Evolutionary conservation across 164 flowering plant species (phyloP).

Genomic region (Magnolia changhungtana): DNA sequence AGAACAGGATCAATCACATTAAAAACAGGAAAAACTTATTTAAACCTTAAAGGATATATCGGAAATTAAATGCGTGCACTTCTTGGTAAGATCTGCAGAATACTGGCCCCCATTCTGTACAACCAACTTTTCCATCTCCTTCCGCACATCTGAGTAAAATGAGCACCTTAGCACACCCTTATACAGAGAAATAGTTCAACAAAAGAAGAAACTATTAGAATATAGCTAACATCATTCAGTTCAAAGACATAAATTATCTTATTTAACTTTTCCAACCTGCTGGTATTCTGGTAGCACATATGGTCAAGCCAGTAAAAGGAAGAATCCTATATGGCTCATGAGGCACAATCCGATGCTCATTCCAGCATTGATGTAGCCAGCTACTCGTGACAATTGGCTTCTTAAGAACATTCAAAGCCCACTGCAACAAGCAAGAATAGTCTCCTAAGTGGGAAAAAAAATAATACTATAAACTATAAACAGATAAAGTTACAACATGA

Average conservation of each 20-base stretch:
- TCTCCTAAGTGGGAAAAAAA: background rate
- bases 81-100: slow-evolving; percentile 79
- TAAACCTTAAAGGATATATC: slow-evolving; percentile 72
- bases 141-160: slow-evolving; percentile 65
- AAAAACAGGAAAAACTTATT: background rate
- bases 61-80: slow-evolving; percentile 83
- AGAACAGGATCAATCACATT: background rate
- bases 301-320: slow-evolving; percentile 83
- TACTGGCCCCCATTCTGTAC: slow-evolving; percentile 84
- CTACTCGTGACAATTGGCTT: slow-evolving; percentile 70
- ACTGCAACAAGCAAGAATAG: slow-evolving; percentile 41
- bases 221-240: slow-evolving; percentile 2
- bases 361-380: slow-evolving; percentile 92
- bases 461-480: background rate
- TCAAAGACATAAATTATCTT: background rate
- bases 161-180: slow-evolving; percentile 16
- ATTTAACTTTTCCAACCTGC: slow-evolving; percentile 46
- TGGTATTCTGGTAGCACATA: slow-evolving; percentile 69
- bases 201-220: slow-evolving; percentile 8
- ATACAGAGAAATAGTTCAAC: slow-evolving; percentile 5
- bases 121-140: slow-evolving; percentile 66
- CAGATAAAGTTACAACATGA: background rate
- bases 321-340: slow-evolving; percentile 72
- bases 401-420: slow-evolving; percentile 69
- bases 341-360: slow-evolving; percentile 90